phyloP scores from a whole-genome alignment of 192 early-diverging fungal species.

The Kickxella alabastrina region DNA sequence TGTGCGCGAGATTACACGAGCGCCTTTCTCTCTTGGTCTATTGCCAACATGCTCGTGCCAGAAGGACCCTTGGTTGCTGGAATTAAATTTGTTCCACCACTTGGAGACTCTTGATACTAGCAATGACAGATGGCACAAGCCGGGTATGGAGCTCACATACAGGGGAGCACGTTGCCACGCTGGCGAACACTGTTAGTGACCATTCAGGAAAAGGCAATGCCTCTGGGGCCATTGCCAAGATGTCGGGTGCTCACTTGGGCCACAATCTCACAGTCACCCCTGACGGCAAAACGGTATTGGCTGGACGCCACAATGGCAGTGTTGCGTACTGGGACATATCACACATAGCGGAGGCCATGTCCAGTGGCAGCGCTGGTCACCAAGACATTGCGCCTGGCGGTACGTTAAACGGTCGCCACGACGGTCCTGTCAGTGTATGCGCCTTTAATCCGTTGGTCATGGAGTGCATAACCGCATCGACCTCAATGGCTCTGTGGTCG shows the following conservation, averaged over 20 bases:
- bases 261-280: constrained; percentile 34
- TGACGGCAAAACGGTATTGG: constrained; percentile 26
- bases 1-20: constrained; percentile 57
- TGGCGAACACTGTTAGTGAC: background rate
- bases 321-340: constrained; percentile 32
- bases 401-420: constrained; percentile 28
- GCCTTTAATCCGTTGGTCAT: constrained; percentile 38
- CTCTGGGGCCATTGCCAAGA: background rate
- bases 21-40: constrained; percentile 21
- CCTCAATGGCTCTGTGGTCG: constrained; percentile 33
- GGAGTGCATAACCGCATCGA: constrained; percentile 36
- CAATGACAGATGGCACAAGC: constrained; percentile 15
- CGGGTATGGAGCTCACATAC: constrained; percentile 2
- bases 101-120: constrained; percentile 30
- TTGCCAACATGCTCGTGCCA: background rate
- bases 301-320: constrained; percentile 21
- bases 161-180: background rate
- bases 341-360: background rate
- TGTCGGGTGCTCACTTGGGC: constrained; percentile 20
- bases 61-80: constrained; percentile 2
- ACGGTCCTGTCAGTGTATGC: constrained; percentile 28
- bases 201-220: background rate
- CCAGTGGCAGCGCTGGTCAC: background rate
- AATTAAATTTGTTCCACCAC: constrained; percentile 19
- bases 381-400: constrained; percentile 10